A percentile compares a stretch with the other conserved stretches of the same genome.
Evolutionary conservation across 2,329 filamentous ascomycete species (phyloP).

Genomic region (Didymella exigua): DNA sequence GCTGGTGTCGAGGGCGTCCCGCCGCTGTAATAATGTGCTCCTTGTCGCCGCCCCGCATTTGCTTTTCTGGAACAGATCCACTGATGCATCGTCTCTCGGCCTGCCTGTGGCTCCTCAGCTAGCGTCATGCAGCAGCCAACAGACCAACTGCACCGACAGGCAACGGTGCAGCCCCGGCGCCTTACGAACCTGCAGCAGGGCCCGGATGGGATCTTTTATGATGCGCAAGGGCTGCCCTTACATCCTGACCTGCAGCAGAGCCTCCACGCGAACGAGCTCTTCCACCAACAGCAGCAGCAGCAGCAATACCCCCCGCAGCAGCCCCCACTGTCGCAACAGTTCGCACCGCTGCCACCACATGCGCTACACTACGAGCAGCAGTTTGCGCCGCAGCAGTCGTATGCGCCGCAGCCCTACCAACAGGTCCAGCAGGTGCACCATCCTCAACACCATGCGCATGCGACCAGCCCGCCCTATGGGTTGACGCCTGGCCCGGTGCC

Average conservation of each 20-base stretch:
- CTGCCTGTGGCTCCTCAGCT: slow-evolving; percentile 12
- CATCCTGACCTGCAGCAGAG: slow-evolving; percentile 42
- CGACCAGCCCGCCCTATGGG: slow-evolving; percentile 31
- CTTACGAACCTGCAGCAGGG: slow-evolving; percentile 41
- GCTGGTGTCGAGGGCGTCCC: slow-evolving; percentile 8
- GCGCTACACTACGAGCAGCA: slow-evolving; percentile 46
- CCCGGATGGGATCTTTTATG: slow-evolving; percentile 32
- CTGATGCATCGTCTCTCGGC: slow-evolving; percentile 6
- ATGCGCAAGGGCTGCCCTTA: slow-evolving; percentile 25
- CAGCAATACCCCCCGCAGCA: slow-evolving; percentile 25
- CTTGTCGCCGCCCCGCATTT: slow-evolving; percentile 9
- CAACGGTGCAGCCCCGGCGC: slow-evolving; percentile 18
- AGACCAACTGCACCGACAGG: slow-evolving; percentile 28
- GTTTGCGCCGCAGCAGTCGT: slow-evolving; percentile 22
- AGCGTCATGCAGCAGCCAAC: slow-evolving; percentile 25
- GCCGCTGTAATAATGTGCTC: slow-evolving; percentile 12
- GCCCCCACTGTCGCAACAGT: neutral
- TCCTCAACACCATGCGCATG: slow-evolving; percentile 18
- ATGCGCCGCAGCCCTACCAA: slow-evolving; percentile 27
- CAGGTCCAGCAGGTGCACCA: slow-evolving; percentile 6
- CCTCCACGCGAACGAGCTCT: slow-evolving; percentile 45
- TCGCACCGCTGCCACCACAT: slow-evolving; percentile 21
- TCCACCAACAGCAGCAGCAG: slow-evolving; percentile 29
- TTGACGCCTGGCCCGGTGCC: slow-evolving; percentile 27
- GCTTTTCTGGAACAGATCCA: slow-evolving; percentile 16